phyloP scores from a whole-genome alignment of 2,329 filamentous ascomycete genomes.

The Aciculosporium take region DNA sequence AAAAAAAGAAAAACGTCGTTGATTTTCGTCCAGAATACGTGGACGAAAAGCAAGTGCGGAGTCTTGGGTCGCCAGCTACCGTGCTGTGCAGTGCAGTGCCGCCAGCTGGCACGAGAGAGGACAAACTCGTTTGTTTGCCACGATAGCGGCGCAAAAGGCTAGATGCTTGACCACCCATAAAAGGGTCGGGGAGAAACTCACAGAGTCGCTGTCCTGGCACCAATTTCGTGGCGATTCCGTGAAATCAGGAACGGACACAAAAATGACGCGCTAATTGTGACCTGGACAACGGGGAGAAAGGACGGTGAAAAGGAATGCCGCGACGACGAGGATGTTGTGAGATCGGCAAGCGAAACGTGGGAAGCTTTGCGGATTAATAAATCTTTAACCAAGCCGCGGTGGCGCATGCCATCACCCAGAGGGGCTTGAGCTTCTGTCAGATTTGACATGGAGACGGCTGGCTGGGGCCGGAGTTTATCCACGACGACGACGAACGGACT shows the following conservation, averaged over 20 bases:
- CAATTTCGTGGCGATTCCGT: background rate
- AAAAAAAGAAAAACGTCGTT: background rate
- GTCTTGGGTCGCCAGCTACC: background rate
- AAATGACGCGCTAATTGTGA: background rate
- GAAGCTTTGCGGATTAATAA: conserved; percentile 1
- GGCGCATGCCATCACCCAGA: background rate
- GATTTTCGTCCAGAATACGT: background rate
- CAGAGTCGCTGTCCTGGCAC: background rate
- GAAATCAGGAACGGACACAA: background rate
- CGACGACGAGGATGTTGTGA: background rate
- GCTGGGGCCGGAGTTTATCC: conserved; percentile 7
- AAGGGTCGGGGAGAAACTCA: background rate
- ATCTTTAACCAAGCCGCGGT: background rate
- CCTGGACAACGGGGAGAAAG: background rate
- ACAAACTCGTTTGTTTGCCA: background rate
- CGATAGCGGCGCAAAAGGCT: background rate
- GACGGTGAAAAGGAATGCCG: background rate
- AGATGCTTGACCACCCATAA: background rate
- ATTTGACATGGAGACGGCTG: background rate
- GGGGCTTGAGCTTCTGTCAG: no score
- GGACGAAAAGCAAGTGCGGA: background rate
- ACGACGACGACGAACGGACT: background rate
- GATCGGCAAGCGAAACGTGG: background rate
- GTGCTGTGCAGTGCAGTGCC: background rate
- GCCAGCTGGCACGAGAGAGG: background rate